Evolutionary conservation across 495 filamentous ascomycete genomes (phyloP), one percentile per base, ranked within the genome.

Genomic region (Venustampulla echinocandica): DNA sequence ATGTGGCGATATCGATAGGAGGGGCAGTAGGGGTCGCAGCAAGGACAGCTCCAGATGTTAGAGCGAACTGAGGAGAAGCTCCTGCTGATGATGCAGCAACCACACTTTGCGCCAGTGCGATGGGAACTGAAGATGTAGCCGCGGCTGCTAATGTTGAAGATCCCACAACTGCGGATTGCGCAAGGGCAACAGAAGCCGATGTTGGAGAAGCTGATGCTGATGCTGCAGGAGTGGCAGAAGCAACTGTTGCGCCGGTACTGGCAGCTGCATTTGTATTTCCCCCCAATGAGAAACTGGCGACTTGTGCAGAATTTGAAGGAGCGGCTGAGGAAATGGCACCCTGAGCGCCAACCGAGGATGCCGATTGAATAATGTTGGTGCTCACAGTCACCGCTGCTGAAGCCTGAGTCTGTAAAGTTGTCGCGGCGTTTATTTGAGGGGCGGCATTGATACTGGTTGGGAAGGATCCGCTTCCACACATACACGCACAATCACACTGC

Each of bases 401-500:
- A 7, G 20, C 20, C 20, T 23, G 10, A n/a, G 39, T 42, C 17
- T 28, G 23, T 2, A 36, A 32, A 9, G 36, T 34, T 42, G 46
- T 24, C 24, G 46, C 17, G 11, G 37, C 18, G 18, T 22, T 22
- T 23, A 38, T 39, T 34, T 1, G 22, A 41, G 52, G 35, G n/a
- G 49, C 42, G 15, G 21, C 23, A 41, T 4, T 13, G 33, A 30
- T 30, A 7, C 34, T 46, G 32, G 14, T 37, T 18, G 47, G 14
- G 66, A 80, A 82, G 18, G 61, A 63, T 28, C 64, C 72, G 35
- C 64, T 59, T 30, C 69, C 69, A 63, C 80, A 83, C 32, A 72
- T 61, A 52, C 79, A 81, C 10, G 71, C 66, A 57, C 80, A 84
- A 20, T 69, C 55, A 63, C 80, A 82, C 34, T 64, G 36, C 39